Base-by-base conservation (phyloP, 139 green algal genomes). In the Chlamydomonas schloesseri region DNA sequence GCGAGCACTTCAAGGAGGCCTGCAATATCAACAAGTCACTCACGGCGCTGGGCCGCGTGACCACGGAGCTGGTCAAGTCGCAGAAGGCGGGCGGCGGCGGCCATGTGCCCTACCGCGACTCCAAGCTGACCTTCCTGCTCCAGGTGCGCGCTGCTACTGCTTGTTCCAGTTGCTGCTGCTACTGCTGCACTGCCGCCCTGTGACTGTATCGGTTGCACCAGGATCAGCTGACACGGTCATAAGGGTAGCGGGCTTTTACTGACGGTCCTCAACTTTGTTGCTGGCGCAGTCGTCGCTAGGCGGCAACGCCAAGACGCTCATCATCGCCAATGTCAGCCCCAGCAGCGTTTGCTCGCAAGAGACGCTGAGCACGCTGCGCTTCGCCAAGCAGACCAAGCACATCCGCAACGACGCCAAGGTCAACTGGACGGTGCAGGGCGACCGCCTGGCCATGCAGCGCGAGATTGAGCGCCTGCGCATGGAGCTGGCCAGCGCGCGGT, bases 51-150 rank as follows among this genome's bases (percentile, higher is more conserved):
- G 98, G 98, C 15, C 90, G 95, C 18, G 98, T 99, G 29, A 99
- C 99, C 87, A 96, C 93, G 80, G 89, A 90, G 84, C 91, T 99
- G 74, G 93, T 96, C 53, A 94, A 98, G 67, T 83, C 89, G 23
- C 92, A 97, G 88, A 89, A 92, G 29, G 55, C 77, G 87, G 31
- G 80, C 79, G 46, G 91, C 86, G 53, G 88, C 0, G 80, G 90
- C 20, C 98, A 99, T 87, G 91, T 99, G 18, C 98, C 98, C 8
- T 99, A 99, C 93, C 89, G 98, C 15, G 97, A 99, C 93, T 98
- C 93, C 36, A 95, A 97, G 78, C 95, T 99, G 28, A 99, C 98
- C 1, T 99, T 98, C 88, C 93, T 99, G 70, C 94, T 99, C n/a
- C 96, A 98, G 93, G 95, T 96, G 37, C 0, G 87, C 0, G 50